Evolutionary conservation across 345 rosid species (phyloP).

Genomic region (Angophora floribunda): DNA sequence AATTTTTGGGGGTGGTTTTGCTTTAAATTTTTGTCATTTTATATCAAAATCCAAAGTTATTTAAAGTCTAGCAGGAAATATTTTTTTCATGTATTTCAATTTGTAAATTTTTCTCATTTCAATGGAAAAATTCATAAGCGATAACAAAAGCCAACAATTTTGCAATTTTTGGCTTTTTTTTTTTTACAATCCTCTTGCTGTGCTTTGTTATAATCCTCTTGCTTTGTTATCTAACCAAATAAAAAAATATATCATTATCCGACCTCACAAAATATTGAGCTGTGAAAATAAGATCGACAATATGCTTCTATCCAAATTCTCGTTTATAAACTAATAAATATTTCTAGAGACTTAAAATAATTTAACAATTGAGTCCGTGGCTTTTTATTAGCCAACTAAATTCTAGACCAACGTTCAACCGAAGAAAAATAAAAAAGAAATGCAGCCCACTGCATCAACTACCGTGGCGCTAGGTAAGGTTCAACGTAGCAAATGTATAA

Average conservation of each 20-base stretch:
- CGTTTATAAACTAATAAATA: background rate
- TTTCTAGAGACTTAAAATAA: background rate
- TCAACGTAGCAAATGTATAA: no score
- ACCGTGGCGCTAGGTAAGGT: background rate
- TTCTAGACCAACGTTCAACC: background rate
- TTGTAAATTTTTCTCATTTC: background rate
- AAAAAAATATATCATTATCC: no score
- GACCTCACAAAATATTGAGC: background rate
- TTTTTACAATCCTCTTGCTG: background rate
- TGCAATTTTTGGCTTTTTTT: background rate
- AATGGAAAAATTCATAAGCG: background rate
- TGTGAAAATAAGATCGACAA: rapidly evolving
- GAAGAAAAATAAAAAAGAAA: no score
- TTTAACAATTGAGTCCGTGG: background rate
- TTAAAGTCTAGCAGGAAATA: background rate
- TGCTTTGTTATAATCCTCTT: background rate
- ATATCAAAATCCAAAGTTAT: background rate
- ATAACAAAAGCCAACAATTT: background rate
- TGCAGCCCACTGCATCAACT: background rate
- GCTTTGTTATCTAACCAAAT: background rate
- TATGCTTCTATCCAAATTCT: background rate
- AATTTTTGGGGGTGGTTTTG: background rate
- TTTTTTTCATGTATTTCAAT: background rate
- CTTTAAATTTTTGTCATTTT: background rate
- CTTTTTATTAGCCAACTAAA: background rate